Evolutionary conservation across 1,139 yeast genomes (phyloP).

Genomic region (Meyerozyma carpophila): DNA sequence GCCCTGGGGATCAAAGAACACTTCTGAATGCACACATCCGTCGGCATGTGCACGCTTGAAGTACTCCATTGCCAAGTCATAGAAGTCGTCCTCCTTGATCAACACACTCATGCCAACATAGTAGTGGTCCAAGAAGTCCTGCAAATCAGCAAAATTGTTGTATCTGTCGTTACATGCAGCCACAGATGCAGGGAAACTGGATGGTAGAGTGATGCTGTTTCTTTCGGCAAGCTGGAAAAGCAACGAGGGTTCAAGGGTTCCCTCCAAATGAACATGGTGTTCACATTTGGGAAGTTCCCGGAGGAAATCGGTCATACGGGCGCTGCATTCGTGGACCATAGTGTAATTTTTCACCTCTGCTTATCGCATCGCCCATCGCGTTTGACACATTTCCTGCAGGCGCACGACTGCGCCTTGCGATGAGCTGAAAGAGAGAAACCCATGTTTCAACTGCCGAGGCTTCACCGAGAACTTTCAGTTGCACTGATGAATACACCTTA

Average conservation of each 20-base stretch:
- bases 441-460: no score
- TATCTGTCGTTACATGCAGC: slow-evolving; percentile 56
- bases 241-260: slow-evolving; percentile 69
- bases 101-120: slow-evolving; percentile 76
- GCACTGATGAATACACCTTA: no score
- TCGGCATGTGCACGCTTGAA: slow-evolving; percentile 56
- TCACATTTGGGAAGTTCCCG: slow-evolving; percentile 75
- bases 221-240: slow-evolving; percentile 61
- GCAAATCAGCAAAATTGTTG: slow-evolving; percentile 55
- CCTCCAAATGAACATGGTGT: slow-evolving; percentile 78
- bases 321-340: slow-evolving; percentile 1
- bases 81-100: slow-evolving; percentile 59
- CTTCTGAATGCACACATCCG: slow-evolving; percentile 63
- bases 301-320: slow-evolving; percentile 37
- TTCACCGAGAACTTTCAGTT: no score
- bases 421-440: no score
- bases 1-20: slow-evolving; percentile 81
- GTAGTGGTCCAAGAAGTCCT: slow-evolving; percentile 72
- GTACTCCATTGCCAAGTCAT: slow-evolving; percentile 70
- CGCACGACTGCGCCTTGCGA: not conserved
- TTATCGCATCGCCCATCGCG: not conserved
- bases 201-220: slow-evolving; percentile 53
- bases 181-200: slow-evolving; percentile 48
- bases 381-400: not conserved
- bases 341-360: not conserved